Conservation (phyloP, 148 eudicot species). For the Cornus suecica region DNA sequence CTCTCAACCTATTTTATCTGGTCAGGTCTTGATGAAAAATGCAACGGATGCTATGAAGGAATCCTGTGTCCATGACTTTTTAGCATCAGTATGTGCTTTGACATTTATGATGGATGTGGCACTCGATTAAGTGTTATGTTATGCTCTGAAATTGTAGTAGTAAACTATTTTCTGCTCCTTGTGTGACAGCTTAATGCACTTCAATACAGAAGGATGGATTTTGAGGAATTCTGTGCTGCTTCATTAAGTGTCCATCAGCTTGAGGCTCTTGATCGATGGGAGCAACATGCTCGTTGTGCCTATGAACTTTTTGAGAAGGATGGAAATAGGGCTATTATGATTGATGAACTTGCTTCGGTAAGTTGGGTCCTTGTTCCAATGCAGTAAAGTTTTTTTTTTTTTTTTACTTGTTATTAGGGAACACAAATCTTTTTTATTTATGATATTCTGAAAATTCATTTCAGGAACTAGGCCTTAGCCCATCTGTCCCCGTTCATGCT, state of each 20-base stretch:
- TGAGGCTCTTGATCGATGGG: slow-evolving; percentile 90
- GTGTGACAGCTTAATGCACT: slow-evolving; percentile 68
- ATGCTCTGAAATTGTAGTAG: not conserved
- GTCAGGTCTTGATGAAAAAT: slow-evolving; percentile 77
- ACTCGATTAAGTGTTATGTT: not conserved
- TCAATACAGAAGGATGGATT: slow-evolving; percentile 84
- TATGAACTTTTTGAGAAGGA: slow-evolving; percentile 91
- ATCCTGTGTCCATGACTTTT: slow-evolving; percentile 75
- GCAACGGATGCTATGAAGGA: slow-evolving; percentile 97
- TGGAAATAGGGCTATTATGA: slow-evolving; percentile 81
- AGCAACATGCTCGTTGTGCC: slow-evolving; percentile 89
- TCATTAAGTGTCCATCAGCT: slow-evolving; percentile 83
- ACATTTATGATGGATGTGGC: not conserved
- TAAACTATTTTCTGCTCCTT: not conserved
- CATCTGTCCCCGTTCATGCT: slow-evolving; percentile 90
- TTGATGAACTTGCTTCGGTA: slow-evolving; percentile 93
- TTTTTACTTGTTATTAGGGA: not conserved
- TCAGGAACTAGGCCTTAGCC: slow-evolving; percentile 92
- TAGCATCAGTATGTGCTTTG: slow-evolving; percentile 62
- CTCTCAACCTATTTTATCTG: slow-evolving; percentile 18
- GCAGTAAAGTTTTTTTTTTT: not conserved
- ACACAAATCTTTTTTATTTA: not conserved
- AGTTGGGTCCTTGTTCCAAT: slow-evolving; percentile 19
- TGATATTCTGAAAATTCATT: slow-evolving; percentile 15
- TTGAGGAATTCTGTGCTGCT: slow-evolving; percentile 95